A percentile compares a stretch with the other conserved stretches of the same genome.
Conservation (phyloP, 129 eudicot genomes). For the Centaurea solstitialis region DNA sequence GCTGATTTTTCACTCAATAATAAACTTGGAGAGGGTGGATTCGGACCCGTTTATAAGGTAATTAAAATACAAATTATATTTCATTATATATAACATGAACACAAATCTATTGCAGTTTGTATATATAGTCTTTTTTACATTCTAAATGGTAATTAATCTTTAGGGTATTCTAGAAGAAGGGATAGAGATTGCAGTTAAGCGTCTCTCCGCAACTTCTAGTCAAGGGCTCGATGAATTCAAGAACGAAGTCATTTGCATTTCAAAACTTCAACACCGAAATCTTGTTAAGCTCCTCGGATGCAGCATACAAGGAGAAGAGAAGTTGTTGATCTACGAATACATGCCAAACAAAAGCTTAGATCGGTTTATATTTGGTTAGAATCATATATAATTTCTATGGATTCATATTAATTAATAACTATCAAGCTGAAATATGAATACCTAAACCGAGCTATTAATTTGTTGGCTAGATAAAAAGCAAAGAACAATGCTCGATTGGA, state of each 20-base stretch:
- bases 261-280: conserved; percentile 48
- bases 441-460: background rate
- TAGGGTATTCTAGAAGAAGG: conserved; percentile 43
- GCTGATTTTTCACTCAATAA: conserved; percentile 38
- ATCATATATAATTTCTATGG: background rate
- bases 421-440: background rate
- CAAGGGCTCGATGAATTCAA: conserved; percentile 40
- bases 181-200: conserved; percentile 37
- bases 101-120: background rate
- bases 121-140: conserved; percentile 2
- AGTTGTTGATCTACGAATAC: conserved; percentile 40
- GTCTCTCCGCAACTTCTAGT: conserved; percentile 37
- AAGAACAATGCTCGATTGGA: conserved; percentile 37
- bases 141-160: background rate
- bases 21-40: conserved; percentile 63
- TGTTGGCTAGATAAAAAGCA: conserved; percentile 24
- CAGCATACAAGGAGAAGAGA: conserved; percentile 41
- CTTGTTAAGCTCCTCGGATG: conserved; percentile 51
- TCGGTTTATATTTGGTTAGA: conserved; percentile 36
- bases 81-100: background rate
- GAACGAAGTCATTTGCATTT: conserved; percentile 39
- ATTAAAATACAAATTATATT: background rate
- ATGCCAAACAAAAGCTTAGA: conserved; percentile 49
- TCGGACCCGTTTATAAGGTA: conserved; percentile 66
- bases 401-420: background rate